A percentile compares a stretch with the other conserved stretches of the same genome.
Conservation (phyloP, 1,284 basidiomycete genomes). For the Phylloboletellus chloephorus region DNA sequence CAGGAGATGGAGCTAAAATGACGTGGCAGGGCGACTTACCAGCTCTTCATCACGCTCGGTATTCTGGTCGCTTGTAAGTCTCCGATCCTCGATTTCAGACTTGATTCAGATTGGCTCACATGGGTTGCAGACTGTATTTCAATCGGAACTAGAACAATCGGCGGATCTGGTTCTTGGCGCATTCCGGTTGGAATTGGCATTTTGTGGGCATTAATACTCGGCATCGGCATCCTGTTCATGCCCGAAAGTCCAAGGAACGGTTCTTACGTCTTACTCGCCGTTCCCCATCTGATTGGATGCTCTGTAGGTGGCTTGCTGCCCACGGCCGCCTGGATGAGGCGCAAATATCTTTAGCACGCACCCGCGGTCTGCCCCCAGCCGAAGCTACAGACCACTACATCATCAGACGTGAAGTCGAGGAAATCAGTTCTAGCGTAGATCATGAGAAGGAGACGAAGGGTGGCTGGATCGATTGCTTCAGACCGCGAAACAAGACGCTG, state of each 20-base stretch:
- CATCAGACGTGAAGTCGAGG: constrained; percentile 46
- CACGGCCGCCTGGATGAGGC: constrained; percentile 51
- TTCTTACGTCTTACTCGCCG: not conserved
- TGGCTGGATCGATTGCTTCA: constrained; percentile 63
- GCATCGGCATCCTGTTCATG: constrained; percentile 68
- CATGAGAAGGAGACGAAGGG: constrained; percentile 41
- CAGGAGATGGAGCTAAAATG: not conserved
- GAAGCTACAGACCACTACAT: constrained; percentile 42
- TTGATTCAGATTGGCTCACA: not conserved
- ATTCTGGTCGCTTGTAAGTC: constrained; percentile 67
- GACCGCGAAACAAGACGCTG: constrained; percentile 45
- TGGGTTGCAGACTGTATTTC: constrained; percentile 48
- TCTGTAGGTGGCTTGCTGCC: constrained; percentile 50
- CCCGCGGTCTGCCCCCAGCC: constrained; percentile 46
- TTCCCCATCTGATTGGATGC: not conserved
- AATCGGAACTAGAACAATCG: constrained; percentile 49
- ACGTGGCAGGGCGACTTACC: constrained; percentile 46
- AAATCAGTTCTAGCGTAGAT: constrained; percentile 46
- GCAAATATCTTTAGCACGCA: constrained; percentile 45
- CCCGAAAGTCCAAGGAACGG: constrained; percentile 62
- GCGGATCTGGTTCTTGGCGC: constrained; percentile 55
- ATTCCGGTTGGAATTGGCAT: constrained; percentile 67
- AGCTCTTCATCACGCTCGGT: constrained; percentile 73
- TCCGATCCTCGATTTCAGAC: not conserved
- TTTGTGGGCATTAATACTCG: constrained; percentile 63